Evolutionary conservation across 208 protist species (phyloP).

Genomic region (Crithidia acanthocephali): DNA sequence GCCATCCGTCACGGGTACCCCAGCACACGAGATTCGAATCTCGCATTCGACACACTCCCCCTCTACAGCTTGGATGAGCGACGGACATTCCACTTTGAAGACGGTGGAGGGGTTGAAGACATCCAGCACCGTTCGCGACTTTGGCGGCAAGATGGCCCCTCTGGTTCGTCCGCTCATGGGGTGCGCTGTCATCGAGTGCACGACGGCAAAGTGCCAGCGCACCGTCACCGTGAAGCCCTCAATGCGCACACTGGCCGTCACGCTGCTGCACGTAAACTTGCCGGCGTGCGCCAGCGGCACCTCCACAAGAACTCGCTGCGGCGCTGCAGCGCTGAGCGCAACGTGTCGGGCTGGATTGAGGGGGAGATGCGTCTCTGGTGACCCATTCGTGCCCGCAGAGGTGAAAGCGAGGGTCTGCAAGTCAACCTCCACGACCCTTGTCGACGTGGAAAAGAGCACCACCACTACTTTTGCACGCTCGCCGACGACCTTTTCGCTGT

Average conservation of each 20-base stretch:
- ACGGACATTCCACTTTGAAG: slow-evolving; percentile 43
- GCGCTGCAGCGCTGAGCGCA: slow-evolving; percentile 13
- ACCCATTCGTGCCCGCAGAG: neutral
- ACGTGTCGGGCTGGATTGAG: slow-evolving; percentile 8
- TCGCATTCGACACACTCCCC: slow-evolving; percentile 51
- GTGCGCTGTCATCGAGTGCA: slow-evolving; percentile 9
- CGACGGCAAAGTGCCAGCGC: slow-evolving; percentile 26
- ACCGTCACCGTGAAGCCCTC: slow-evolving; percentile 24
- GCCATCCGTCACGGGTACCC: slow-evolving; percentile 23
- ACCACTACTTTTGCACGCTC: slow-evolving; percentile 22
- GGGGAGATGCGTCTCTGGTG: slow-evolving; percentile 6
- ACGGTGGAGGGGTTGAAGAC: slow-evolving; percentile 37
- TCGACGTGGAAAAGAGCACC: slow-evolving; percentile 40
- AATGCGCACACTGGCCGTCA: slow-evolving; percentile 37
- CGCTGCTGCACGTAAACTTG: slow-evolving; percentile 41
- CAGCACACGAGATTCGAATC: slow-evolving; percentile 39
- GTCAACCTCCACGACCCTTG: slow-evolving; percentile 12
- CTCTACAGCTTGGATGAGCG: slow-evolving; percentile 50
- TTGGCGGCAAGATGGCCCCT: slow-evolving; percentile 7
- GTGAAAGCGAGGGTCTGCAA: slow-evolving; percentile 26
- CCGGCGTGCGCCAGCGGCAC: slow-evolving; percentile 44
- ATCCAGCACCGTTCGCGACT: slow-evolving; percentile 21
- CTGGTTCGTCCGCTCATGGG: slow-evolving; percentile 15
- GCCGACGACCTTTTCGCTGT: slow-evolving; percentile 18
- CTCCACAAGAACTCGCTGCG: slow-evolving; percentile 18